Evolutionary conservation across 176 grass and related monocot species (phyloP), one percentile per base, ranked within the genome.

Genomic region (Bothriochloa decipiens): DNA sequence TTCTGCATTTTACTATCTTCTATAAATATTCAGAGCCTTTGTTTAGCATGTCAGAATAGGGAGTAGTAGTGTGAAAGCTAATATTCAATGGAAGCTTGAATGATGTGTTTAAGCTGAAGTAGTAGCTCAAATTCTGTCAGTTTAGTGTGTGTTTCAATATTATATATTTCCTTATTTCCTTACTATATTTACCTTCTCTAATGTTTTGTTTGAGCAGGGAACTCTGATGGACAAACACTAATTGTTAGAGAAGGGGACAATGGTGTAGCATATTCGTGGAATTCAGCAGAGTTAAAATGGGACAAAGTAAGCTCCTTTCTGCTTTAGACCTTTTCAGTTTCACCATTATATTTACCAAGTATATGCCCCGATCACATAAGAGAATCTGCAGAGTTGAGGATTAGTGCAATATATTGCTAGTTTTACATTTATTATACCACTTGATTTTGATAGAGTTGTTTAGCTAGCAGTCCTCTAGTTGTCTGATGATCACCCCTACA

Each of bases 181-280:
- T 64, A 52, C 22, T 52, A 27, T 3, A n/a, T 29, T 55, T 26
- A 82, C 62, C n/a, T 75, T 65, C 55, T 71, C 11, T 84, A 71
- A 63, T 29, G 20, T 81, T 70, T 79, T 75, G 43, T 62, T 82
- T 79, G 76, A 78, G 50, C 87, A 99, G 96, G 96, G 33, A 92
- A 89, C 36, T 92, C 80, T 0, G 86, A 96, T 73, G 93, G 96
- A 22, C 96, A 96, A 69, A 99, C 93, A 26, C 78, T 96, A 58
- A 85, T 99, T 82, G 82, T 99, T 68, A 87, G 96, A 91, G 93
- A 99, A 92, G 96, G 93, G 4, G 93, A 96, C 58, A 96, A 99
- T 67, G 96, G 96, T 60, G 93, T 99, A 52, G 96, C 91, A 29
- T 99, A 99, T 85, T 96, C 93, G 25, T 99, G 96, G 96, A 99